These are phyloP conservation scores for Pichia exigua DNA, from an alignment of 805 yeast genomes.

Conservation along the genomic window DNA sequence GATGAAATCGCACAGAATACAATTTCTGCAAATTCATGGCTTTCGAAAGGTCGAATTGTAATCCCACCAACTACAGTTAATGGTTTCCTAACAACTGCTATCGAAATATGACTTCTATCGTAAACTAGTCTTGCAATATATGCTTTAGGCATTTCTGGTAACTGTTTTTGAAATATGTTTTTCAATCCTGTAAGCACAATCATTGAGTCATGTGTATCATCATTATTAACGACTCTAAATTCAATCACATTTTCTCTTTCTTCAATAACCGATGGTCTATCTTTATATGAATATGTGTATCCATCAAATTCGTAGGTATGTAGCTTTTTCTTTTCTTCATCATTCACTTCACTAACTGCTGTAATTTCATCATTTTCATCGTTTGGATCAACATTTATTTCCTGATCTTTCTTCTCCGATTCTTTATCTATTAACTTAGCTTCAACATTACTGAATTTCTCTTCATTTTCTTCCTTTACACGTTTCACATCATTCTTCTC, in stretches of 20 bases:
- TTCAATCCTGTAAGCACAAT: slow-evolving; percentile 92
- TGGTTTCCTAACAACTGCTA: slow-evolving; percentile 93
- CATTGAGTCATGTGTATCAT: slow-evolving; percentile 76
- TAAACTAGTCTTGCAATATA: slow-evolving; percentile 91
- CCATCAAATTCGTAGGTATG: slow-evolving; percentile 64
- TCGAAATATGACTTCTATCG: slow-evolving; percentile 88
- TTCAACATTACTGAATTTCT: background rate
- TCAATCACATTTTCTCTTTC: slow-evolving; percentile 91
- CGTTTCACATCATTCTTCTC: background rate
- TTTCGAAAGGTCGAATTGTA: slow-evolving; percentile 89
- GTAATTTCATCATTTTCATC: slow-evolving; percentile 13
- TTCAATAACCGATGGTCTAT: slow-evolving; percentile 89
- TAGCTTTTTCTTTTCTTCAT: slow-evolving; percentile 36
- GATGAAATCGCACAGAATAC: slow-evolving; percentile 97
- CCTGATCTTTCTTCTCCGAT: slow-evolving; percentile 2
- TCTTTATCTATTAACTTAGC: background rate
- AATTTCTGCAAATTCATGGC: slow-evolving; percentile 90
- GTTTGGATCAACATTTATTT: slow-evolving; percentile 13
- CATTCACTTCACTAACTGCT: slow-evolving; percentile 26
- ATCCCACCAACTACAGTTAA: slow-evolving; percentile 96
- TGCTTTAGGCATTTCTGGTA: slow-evolving; percentile 98
- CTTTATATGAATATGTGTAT: slow-evolving; percentile 71
- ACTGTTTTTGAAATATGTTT: slow-evolving; percentile 92
- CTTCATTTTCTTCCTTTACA: background rate
- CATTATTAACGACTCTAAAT: slow-evolving; percentile 94